A percentile compares a stretch with the other conserved stretches of the same genome.
Evolutionary conservation across 2,329 filamentous ascomycete species (phyloP).

Genomic region (Claviceps purpurea): DNA sequence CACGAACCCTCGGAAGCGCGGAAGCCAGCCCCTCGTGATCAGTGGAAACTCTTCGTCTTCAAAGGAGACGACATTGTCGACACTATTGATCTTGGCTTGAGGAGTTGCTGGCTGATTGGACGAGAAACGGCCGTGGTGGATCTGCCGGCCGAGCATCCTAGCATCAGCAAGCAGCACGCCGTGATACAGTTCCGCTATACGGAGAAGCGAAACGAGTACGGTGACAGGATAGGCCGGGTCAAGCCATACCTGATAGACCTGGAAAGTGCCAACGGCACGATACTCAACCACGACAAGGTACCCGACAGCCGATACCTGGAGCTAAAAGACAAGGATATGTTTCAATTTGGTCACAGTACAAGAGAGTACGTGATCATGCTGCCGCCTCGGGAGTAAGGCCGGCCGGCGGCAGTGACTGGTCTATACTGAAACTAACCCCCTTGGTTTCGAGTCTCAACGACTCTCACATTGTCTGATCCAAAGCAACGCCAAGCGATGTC

Average conservation of each 20-base stretch:
- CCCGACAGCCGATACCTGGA: constrained; percentile 73
- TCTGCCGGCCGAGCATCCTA: constrained; percentile 74
- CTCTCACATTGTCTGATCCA: background rate
- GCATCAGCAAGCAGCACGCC: constrained; percentile 88
- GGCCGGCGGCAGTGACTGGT: background rate
- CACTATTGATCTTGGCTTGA: constrained; percentile 59
- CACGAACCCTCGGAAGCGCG: constrained; percentile 89
- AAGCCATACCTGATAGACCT: constrained; percentile 87
- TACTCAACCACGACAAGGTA: constrained; percentile 61
- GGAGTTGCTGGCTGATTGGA: constrained; percentile 86
- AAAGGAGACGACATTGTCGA: constrained; percentile 70
- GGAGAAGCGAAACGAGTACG: constrained; percentile 73
- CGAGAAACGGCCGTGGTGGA: constrained; percentile 72
- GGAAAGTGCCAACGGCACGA: constrained; percentile 84
- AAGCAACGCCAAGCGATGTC: background rate
- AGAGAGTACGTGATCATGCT: constrained; percentile 96
- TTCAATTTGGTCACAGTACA: constrained; percentile 77
- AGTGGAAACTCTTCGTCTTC: constrained; percentile 90
- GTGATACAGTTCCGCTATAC: constrained; percentile 85
- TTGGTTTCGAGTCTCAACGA: background rate
- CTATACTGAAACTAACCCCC: background rate
- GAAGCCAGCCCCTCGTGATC: constrained; percentile 64
- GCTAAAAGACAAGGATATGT: constrained; percentile 73
- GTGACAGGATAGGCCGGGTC: constrained; percentile 66
- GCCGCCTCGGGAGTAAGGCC: constrained; percentile 30